Conservation (phyloP, 176 grass and related monocot species). For the Olyra latifolia region DNA sequence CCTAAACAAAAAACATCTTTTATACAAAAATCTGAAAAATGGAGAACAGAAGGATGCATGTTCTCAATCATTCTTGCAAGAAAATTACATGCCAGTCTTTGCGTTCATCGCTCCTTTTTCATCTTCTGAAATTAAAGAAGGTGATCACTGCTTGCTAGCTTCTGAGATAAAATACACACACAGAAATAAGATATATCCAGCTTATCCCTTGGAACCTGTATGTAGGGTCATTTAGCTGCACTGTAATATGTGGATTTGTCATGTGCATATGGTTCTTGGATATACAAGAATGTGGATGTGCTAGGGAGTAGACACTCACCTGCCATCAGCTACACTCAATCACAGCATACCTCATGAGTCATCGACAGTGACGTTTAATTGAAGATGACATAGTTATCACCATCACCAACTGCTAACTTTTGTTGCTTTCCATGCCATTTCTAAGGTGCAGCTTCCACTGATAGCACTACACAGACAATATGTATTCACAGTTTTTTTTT, state of each 20-base stretch:
- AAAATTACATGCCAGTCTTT: not conserved
- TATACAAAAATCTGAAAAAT: not conserved
- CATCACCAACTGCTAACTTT: not conserved
- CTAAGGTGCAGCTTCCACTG: not conserved
- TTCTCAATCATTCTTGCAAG: not conserved
- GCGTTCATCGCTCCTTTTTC: not conserved
- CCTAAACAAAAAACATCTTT: not conserved
- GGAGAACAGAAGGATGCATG: not conserved
- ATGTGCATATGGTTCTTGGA: not conserved
- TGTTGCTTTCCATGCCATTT: conserved; percentile 6
- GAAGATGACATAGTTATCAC: not conserved
- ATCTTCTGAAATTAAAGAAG: not conserved
- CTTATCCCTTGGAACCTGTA: not conserved
- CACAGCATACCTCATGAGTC: not conserved
- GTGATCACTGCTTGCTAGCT: not conserved
- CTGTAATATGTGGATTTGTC: not conserved
- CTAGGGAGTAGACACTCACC: not conserved
- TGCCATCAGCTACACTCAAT: not conserved
- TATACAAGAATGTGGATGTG: not conserved
- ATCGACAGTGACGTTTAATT: not conserved
- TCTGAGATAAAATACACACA: not conserved
- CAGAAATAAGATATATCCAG: not conserved
- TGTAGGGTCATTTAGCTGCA: not conserved
- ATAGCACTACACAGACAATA: not conserved
- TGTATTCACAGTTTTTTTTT: too few species aligned